These are phyloP conservation scores for Arabidopsis thaliana DNA, from an alignment of 345 rosid genomes.

Conservation along the genomic window DNA sequence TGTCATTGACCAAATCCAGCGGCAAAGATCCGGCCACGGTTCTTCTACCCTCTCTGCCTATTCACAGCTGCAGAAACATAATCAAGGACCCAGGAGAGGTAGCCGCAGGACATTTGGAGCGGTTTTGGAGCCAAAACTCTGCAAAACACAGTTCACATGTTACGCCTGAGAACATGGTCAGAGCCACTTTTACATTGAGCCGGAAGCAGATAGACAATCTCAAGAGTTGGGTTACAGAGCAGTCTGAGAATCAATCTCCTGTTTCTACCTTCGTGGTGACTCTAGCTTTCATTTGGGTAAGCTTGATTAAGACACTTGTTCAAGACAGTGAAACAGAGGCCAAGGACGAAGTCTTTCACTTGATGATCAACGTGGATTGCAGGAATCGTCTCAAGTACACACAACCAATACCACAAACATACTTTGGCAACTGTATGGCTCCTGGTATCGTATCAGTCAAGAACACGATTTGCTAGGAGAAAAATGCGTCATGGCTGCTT, in stretches of 20 bases:
- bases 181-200: constrained; percentile 45
- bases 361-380: constrained; percentile 45
- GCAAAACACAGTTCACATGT: background rate
- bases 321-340: constrained; percentile 9
- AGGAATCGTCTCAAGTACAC: constrained; percentile 39
- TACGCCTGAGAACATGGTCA: constrained; percentile 34
- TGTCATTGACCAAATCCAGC: constrained; percentile 37
- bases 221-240: constrained; percentile 36
- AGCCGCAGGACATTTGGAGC: constrained; percentile 28
- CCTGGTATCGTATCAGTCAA: constrained; percentile 34
- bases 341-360: constrained; percentile 14
- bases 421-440: constrained; percentile 58
- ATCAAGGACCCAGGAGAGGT: constrained; percentile 49
- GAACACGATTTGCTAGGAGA: constrained; percentile 42
- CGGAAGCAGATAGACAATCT: constrained; percentile 39
- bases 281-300: constrained; percentile 49
- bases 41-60: constrained; percentile 17
- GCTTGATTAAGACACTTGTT: constrained; percentile 39
- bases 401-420: constrained; percentile 44
- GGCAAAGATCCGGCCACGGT: background rate
- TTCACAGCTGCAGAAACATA: constrained; percentile 39
- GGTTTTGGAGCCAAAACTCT: constrained; percentile 37
- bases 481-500: constrained; percentile 42
- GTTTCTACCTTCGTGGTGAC: constrained; percentile 49
- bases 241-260: background rate